A percentile compares a stretch with the other conserved stretches of the same genome.
Evolutionary conservation across 2,329 filamentous ascomycete genomes (phyloP).

Genomic region (Rhinocladiella mackenziei): DNA sequence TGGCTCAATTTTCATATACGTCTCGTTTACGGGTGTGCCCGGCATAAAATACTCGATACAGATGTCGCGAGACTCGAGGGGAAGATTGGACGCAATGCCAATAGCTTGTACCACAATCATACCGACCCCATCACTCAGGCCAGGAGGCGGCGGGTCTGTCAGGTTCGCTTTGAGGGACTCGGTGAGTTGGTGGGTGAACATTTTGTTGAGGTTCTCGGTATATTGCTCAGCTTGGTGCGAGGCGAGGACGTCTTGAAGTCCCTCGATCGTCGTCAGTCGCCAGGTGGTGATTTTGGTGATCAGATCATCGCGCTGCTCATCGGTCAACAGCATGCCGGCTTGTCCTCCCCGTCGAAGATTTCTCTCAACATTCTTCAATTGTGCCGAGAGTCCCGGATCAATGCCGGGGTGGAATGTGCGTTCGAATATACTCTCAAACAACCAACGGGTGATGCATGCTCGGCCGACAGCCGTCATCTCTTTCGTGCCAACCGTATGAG

Average conservation of each 20-base stretch:
- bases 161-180: conserved; percentile 69
- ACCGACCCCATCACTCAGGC: conserved; percentile 79
- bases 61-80: conserved; percentile 86
- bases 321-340: conserved; percentile 17
- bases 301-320: conserved; percentile 69
- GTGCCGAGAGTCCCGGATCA: conserved; percentile 68
- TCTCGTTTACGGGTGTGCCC: conserved; percentile 63
- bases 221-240: conserved; percentile 63
- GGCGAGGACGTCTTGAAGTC: conserved; percentile 68
- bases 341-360: conserved; percentile 64
- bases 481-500: conserved; percentile 80
- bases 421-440: conserved; percentile 87
- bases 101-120: conserved; percentile 93
- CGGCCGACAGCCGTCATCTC: conserved; percentile 97
- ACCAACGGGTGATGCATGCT: conserved; percentile 81
- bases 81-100: conserved; percentile 78
- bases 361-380: conserved; percentile 80
- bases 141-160: conserved; percentile 69
- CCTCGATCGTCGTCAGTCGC: conserved; percentile 90
- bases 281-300: conserved; percentile 85
- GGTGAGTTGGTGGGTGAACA: conserved; percentile 64
- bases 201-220: conserved; percentile 64
- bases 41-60: conserved; percentile 81
- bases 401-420: conserved; percentile 88
- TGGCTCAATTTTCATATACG: conserved; percentile 79